Conservation (phyloP, 441 rosid genomes). For the Adansonia rubrostipa region DNA sequence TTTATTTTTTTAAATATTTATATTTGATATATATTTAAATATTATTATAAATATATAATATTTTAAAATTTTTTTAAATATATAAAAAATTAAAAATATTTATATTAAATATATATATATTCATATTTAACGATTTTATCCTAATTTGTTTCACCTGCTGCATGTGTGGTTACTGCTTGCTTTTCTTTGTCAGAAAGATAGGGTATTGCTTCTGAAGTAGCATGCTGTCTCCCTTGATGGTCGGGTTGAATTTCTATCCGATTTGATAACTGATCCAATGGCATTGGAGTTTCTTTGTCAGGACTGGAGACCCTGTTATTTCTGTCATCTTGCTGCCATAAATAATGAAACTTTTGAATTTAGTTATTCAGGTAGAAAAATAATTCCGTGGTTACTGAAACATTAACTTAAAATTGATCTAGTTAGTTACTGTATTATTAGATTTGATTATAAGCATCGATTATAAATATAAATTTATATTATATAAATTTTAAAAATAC, state of each 20-base stretch:
- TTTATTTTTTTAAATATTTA: too few relatives aligned
- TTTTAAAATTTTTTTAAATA: too few relatives aligned
- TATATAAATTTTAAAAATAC: too few relatives aligned
- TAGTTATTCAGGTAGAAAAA: background rate
- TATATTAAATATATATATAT: too few relatives aligned
- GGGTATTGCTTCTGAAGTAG: background rate
- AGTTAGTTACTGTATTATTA: background rate
- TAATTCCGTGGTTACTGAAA: background rate
- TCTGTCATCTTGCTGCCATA: conserved; percentile 2
- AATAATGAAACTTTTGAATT: background rate
- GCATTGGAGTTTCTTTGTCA: background rate
- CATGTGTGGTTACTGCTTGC: conserved; percentile 6
- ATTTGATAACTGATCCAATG: conserved; percentile 7
- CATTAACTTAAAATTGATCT: background rate
- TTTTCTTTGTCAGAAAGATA: conserved; percentile 7
- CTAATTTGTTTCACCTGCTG: too few relatives aligned
- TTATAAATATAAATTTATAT: too few relatives aligned
- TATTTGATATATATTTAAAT: too few relatives aligned
- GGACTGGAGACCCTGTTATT: background rate
- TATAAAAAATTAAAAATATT: too few relatives aligned
- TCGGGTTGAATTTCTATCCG: conserved; percentile 1
- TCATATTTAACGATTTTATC: too few relatives aligned
- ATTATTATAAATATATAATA: too few relatives aligned
- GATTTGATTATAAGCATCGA: too few relatives aligned
- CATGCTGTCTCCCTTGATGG: background rate